Evolutionary conservation across 306 rosid species (phyloP).

Genomic region (Castanea mollissima): DNA sequence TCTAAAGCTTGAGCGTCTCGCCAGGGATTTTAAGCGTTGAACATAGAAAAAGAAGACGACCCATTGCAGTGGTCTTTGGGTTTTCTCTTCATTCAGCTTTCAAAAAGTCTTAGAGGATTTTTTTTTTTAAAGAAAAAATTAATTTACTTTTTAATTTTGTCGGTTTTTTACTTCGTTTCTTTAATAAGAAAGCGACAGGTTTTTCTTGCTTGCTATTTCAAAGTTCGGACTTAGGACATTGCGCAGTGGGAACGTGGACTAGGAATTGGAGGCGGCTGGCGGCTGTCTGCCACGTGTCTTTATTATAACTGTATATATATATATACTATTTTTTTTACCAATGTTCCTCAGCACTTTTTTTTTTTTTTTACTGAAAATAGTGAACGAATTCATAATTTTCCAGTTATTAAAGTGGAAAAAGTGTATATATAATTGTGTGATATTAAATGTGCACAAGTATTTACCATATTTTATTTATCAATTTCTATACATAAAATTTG

Average conservation of each 20-base stretch:
- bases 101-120: background rate
- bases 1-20: background rate
- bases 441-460: too few species aligned
- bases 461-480: too few species aligned
- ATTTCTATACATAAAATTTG: too few species aligned
- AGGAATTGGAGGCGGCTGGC: background rate
- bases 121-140: background rate
- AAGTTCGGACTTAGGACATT: background rate
- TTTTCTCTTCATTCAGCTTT: background rate
- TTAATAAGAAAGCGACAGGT: background rate
- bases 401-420: too few species aligned
- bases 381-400: too few species aligned
- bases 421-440: too few species aligned
- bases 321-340: too few species aligned
- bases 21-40: background rate
- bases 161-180: background rate
- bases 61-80: constrained; percentile 6
- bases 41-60: background rate
- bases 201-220: background rate
- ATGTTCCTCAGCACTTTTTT: too few species aligned
- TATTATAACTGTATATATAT: too few species aligned
- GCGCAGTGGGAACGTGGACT: background rate
- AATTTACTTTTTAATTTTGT: too few species aligned
- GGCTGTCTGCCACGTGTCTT: background rate
- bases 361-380: too few species aligned